Conservation (phyloP, 129 eudicot genomes). For the Logfia minima region DNA sequence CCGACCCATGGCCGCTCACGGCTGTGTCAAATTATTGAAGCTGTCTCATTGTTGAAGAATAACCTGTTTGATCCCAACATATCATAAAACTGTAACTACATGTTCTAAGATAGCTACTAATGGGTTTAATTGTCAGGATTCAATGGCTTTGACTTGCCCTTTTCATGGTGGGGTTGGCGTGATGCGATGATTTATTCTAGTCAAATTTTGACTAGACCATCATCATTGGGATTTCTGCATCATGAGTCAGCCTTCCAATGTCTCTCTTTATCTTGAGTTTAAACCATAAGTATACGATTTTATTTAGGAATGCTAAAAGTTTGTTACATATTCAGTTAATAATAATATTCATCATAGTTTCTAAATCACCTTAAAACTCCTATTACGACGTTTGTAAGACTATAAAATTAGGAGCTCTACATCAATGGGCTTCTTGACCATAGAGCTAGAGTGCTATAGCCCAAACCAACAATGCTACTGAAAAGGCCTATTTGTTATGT, state of each 20-base stretch:
- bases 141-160: conserved; percentile 21
- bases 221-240: conserved; percentile 18
- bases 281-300: background rate
- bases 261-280: background rate
- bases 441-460: background rate
- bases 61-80: background rate
- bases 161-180: conserved; percentile 16
- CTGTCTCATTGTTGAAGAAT: background rate
- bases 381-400: background rate
- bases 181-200: conserved; percentile 6
- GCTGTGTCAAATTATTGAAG: background rate
- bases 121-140: background rate
- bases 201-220: conserved; percentile 18
- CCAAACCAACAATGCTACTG: background rate
- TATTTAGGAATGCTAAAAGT: background rate
- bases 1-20: too few species aligned
- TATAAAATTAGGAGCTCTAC: background rate
- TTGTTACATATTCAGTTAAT: background rate
- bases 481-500: background rate
- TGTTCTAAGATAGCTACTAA: background rate
- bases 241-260: conserved; percentile 7
- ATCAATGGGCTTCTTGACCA: conserved; percentile 3
- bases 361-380: background rate
- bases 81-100: background rate
- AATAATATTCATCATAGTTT: background rate